Evolutionary conservation across 306 rosid genomes (phyloP).

Genomic region (Delonix regia): DNA sequence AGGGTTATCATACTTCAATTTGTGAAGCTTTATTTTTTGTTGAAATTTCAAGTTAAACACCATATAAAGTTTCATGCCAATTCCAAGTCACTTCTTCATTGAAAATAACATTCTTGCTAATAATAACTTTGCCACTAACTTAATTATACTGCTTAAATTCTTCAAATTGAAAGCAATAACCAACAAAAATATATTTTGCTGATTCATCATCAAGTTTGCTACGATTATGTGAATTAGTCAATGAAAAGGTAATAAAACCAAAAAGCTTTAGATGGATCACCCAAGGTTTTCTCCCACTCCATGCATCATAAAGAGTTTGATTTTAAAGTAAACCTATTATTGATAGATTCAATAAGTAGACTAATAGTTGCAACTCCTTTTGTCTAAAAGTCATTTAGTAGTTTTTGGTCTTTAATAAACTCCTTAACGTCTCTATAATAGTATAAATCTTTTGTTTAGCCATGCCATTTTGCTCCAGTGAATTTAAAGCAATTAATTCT

Average conservation of each 20-base stretch:
- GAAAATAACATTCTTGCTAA: not conserved
- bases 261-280: not conserved
- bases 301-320: not conserved
- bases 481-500: not conserved
- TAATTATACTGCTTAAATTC: not conserved
- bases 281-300: not conserved
- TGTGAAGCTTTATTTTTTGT: no score
- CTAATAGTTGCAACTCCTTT: not conserved
- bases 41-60: no score
- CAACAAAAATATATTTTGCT: not conserved
- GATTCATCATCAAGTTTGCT: not conserved
- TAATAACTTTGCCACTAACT: not conserved
- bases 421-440: not conserved
- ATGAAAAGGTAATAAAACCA: not conserved
- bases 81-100: not conserved
- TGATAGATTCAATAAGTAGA: not conserved
- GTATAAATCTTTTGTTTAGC: not conserved
- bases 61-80: not conserved
- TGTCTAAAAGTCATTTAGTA: not conserved
- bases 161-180: not conserved
- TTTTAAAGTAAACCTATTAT: not conserved
- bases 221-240: not conserved
- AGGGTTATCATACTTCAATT: no score
- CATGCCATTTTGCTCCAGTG: not conserved
- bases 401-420: not conserved